These are phyloP conservation scores for Arthrobotrys pseudoclavata DNA, from an alignment of 2,329 filamentous ascomycete genomes.

Conservation along the genomic window DNA sequence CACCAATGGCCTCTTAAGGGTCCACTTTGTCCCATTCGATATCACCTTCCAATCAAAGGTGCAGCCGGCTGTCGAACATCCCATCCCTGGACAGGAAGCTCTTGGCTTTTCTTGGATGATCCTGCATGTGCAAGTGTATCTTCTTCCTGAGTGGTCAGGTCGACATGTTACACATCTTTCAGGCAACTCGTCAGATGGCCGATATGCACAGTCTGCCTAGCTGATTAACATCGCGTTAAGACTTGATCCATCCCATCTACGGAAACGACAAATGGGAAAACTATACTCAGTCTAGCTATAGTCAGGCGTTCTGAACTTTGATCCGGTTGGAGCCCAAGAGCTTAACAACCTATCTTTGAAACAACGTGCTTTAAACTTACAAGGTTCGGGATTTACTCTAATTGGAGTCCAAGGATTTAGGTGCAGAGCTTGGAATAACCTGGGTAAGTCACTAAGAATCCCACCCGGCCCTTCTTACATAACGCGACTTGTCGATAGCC, in stretches of 20 bases:
- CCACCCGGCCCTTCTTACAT: conserved; percentile 42
- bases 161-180: conserved; percentile 45
- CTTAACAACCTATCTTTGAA: conserved; percentile 38
- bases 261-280: conserved; percentile 25
- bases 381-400: conserved; percentile 31
- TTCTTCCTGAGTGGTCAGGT: conserved; percentile 58
- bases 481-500: conserved; percentile 34
- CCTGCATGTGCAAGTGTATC: conserved; percentile 39
- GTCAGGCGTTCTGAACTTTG: conserved; percentile 4
- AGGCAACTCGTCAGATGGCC: conserved; percentile 50
- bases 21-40: conserved; percentile 18
- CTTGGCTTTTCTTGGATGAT: conserved; percentile 47
- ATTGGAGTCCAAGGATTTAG: conserved; percentile 23
- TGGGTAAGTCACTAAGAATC: conserved; percentile 30
- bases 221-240: background rate
- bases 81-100: conserved; percentile 47
- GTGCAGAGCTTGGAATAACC: conserved; percentile 37
- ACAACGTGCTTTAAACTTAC: conserved; percentile 20
- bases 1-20: conserved; percentile 11
- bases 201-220: conserved; percentile 51
- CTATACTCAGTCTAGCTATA: background rate
- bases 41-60: conserved; percentile 44
- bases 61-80: background rate
- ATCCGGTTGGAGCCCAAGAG: background rate
- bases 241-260: conserved; percentile 25